Base-by-base conservation (phyloP, 2,329 filamentous ascomycete species). In the Diaporthe eres region DNA sequence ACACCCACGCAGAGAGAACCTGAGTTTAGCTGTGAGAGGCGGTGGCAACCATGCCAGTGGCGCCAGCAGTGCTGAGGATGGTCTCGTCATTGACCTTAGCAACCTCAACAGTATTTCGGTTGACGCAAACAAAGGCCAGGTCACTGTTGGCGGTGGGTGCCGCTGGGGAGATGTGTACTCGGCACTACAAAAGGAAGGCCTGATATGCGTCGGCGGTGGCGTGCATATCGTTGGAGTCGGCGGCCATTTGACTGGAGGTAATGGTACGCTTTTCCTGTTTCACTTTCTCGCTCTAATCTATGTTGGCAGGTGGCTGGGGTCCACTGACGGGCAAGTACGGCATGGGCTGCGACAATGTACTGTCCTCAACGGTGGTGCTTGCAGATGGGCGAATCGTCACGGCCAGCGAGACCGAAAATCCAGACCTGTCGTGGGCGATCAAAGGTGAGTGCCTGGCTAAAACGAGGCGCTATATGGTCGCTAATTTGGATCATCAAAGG, bases 221-320 rank as follows among this genome's bases (percentile, higher is more conserved):
- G 55, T 57, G n/a, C 55, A 57, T 3, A 57, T 34, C 2, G 55
- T 57, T 25, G 55, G 55, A 7, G 55, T 60, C 19, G 57, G 57
- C 1, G 28, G 57, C 57, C 57, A 60, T n/a, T 25, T 60, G 57
- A 60, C 57, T 1, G 57, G 57, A 60, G 57, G 57, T 60, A 37
- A 22, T 37, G 2, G 1, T 3, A 13, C 2, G 1, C 31, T 1
- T 3, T 6, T 3, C 2, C 19, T 9, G 7, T 60, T 19, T 9
- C 7, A 37, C 3, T n/a, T 1, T 2, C 31, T 5, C 9, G 9
- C 19, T 22, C 31, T 60, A 60, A 60, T 39, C 0, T 13, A 19
- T 10, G 10, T 37, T 4, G 3, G 10, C 19, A 39, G 57, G 57
- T 34, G 57, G 57, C 10, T 60, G 57, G 57, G 57, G 31, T 22